These are phyloP conservation scores for Zanthoxylum bungeanum DNA, from an alignment of 345 rosid species.

Conservation along the genomic window DNA sequence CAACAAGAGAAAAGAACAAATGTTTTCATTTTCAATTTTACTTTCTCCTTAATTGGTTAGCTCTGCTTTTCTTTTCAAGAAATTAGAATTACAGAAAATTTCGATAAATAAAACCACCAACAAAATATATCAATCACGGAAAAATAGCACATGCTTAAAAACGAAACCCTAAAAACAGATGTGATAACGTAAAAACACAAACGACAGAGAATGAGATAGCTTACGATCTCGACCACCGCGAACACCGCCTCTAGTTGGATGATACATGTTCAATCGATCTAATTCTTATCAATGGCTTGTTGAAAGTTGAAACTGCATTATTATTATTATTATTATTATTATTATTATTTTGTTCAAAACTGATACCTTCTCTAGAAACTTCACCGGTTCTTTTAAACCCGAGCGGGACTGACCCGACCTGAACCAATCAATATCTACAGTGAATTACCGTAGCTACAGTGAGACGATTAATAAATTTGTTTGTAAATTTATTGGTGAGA, in stretches of 20 bases:
- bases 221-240: slow-evolving; percentile 99
- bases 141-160: neutral
- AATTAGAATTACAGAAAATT: neutral
- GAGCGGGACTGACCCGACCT: no score
- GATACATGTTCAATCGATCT: slow-evolving; percentile 56
- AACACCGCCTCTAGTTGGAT: slow-evolving; percentile 97
- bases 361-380: no score
- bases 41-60: neutral
- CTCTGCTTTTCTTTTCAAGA: neutral
- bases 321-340: no score
- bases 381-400: no score
- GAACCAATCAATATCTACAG: no score
- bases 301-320: no score
- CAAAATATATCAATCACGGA: neutral
- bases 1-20: neutral
- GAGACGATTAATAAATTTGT: no score
- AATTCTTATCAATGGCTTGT: neutral
- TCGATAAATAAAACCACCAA: neutral
- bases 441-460: no score
- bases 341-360: no score
- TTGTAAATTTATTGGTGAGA: no score
- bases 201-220: slow-evolving; percentile 11
- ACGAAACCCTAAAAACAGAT: neutral
- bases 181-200: neutral
- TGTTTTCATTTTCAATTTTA: neutral